Evolutionary conservation across 768 basidiomycete species (phyloP), one percentile per base, ranked within the genome.

Genomic region (Lepiota brunneoincarnata): DNA sequence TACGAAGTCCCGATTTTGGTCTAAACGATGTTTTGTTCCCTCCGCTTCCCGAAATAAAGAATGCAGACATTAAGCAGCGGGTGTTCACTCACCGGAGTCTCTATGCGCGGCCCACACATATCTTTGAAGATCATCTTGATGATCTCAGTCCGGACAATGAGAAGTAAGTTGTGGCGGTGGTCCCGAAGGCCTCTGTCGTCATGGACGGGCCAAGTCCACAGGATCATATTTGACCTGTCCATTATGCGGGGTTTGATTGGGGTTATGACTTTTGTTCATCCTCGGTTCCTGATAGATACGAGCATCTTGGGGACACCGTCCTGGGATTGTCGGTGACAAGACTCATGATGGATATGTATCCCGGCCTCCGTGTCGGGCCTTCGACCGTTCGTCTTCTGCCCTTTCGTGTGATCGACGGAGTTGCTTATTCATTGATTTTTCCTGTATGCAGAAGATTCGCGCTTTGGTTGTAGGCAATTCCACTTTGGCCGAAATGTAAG

Each of bases 141-240:
- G 89, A 92, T 67, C 84, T 78, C 2, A 86, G 86, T 47, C 89
- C 88, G 5, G 90, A 92, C 64, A 91, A 92, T 58, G 90, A 92
- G 71, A 86, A 81, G 90, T 89, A 51, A 60, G 75, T 24, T 18
- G 17, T 46, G 41, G 3, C 41, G 18, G 20, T 36, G 14, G 18
- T 4, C 6, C 44, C 10, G 39, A 34, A 52, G 48, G 24, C 51
- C 40, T 12, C n/a, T 9, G 31, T 37, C 14, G 17, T 36, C 31
- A 49, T 40, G 34, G 54, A 51, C 37, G 52, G 34, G 54, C 24
- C 28, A 24, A 49, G 36, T 20, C 31, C 26, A 28, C 26, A 14
- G 21, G 10, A 20, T 18, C 26, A 42, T 38, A 18, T 26, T 26
- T 45, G 9, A 18, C 46, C 36, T 24, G 21, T 26, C 36, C 44